phyloP scores from a whole-genome alignment of 352 stramenopile species.

The Elongisporangium prolatum region DNA sequence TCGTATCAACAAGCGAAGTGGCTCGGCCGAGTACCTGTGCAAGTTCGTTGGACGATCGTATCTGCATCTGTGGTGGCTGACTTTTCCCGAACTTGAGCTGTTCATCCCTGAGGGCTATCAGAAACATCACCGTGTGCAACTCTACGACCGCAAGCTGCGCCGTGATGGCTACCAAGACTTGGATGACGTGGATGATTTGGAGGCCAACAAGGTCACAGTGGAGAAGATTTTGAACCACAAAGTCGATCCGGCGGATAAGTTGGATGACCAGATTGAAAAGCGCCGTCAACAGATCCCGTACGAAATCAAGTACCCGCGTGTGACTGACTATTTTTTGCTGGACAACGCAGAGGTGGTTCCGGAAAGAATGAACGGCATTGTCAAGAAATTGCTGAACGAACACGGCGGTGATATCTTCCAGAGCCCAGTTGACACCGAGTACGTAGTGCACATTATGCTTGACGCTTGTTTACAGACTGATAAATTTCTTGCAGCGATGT shows the following conservation, averaged over 20 bases:
- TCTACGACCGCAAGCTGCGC: slow-evolving; percentile 79
- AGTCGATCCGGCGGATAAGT: slow-evolving; percentile 68
- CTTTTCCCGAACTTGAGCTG: slow-evolving; percentile 80
- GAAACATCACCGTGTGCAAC: slow-evolving; percentile 79
- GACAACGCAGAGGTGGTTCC: slow-evolving; percentile 63
- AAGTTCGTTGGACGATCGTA: slow-evolving; percentile 87
- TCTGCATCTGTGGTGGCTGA: slow-evolving; percentile 86
- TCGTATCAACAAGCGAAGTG: slow-evolving; percentile 68
- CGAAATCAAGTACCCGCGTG: slow-evolving; percentile 53
- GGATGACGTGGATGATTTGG: slow-evolving; percentile 85
- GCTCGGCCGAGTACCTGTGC: slow-evolving; percentile 78
- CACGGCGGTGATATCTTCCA: slow-evolving; percentile 80
- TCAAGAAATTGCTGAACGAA: slow-evolving; percentile 81
- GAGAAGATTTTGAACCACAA: slow-evolving; percentile 89
- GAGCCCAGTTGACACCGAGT: slow-evolving; percentile 72
- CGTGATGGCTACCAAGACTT: slow-evolving; percentile 81
- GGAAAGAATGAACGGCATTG: slow-evolving; percentile 71
- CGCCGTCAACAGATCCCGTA: slow-evolving; percentile 46
- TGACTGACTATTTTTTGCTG: slow-evolving; percentile 81
- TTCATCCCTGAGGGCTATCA: slow-evolving; percentile 84
- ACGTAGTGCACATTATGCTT: slow-evolving; percentile 10
- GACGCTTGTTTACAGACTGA: background rate
- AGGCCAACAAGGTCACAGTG: slow-evolving; percentile 83
- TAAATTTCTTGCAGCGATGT: slow-evolving; percentile 34
- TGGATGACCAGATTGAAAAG: slow-evolving; percentile 84